Conservation (phyloP, 1,284 basidiomycete genomes). For the Peniophora sp. region DNA sequence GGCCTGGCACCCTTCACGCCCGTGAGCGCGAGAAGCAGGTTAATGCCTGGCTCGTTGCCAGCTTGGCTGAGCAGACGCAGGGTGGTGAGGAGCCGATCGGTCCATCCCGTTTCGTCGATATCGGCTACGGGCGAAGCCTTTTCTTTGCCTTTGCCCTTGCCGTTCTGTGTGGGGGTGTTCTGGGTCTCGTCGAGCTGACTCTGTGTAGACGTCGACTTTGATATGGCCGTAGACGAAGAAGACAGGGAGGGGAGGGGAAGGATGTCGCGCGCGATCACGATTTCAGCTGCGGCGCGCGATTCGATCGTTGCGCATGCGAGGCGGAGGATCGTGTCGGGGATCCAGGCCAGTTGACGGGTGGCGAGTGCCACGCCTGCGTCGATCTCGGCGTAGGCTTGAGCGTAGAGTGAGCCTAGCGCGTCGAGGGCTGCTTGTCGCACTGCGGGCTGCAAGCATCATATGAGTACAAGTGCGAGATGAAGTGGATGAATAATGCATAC, state of each 20-base stretch:
- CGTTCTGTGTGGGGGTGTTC: no score
- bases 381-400: conserved; percentile 82
- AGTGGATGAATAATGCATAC: conserved; percentile 31
- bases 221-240: conserved; percentile 19
- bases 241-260: conserved; percentile 66
- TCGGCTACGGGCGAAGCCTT: conserved; percentile 41
- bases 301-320: conserved; percentile 45
- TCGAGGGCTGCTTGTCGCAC: conserved; percentile 82
- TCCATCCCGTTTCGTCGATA: conserved; percentile 77
- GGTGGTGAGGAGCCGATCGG: conserved; percentile 72
- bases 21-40: conserved; percentile 55
- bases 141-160: no score
- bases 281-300: conserved; percentile 50
- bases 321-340: conserved; percentile 70
- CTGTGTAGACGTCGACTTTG: no score
- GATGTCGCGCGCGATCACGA: conserved; percentile 66
- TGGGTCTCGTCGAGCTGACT: no score
- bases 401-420: conserved; percentile 74
- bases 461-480: background rate
- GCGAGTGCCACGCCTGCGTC: conserved; percentile 75
- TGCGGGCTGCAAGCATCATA: conserved; percentile 34
- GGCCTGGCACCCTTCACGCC: conserved; percentile 25
- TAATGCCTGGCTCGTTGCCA: conserved; percentile 48
- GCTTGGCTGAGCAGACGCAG: conserved; percentile 66
- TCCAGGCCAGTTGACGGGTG: conserved; percentile 86